These are phyloP conservation scores for Tolypocladium paradoxum DNA, from an alignment of 2,329 filamentous ascomycete species.

Conservation along the genomic window DNA sequence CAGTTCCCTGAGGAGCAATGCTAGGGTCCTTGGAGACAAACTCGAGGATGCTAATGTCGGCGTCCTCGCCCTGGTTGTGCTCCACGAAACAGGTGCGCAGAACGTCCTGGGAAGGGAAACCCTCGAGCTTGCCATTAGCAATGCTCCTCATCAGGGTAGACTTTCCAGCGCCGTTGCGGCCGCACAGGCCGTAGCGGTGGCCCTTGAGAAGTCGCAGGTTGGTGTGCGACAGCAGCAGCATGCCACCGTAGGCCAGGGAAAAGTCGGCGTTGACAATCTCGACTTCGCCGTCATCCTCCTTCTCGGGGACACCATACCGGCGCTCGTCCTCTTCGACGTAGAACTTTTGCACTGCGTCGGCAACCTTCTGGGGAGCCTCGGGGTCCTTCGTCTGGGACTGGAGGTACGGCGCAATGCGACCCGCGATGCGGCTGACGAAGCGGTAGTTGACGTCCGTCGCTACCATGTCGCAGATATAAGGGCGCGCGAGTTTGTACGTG, in stretches of 20 bases:
- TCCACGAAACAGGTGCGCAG: slow-evolving; percentile 96
- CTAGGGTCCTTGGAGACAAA: slow-evolving; percentile 85
- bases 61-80: slow-evolving; percentile 97
- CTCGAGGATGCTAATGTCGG: slow-evolving; percentile 88
- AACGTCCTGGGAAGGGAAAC: slow-evolving; percentile 85
- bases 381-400: slow-evolving; percentile 54
- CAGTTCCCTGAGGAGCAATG: slow-evolving; percentile 65
- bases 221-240: slow-evolving; percentile 92
- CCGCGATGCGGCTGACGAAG: slow-evolving; percentile 60
- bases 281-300: slow-evolving; percentile 82
- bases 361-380: slow-evolving; percentile 51
- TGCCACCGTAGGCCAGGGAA: slow-evolving; percentile 93
- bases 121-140: slow-evolving; percentile 88
- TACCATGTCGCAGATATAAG: slow-evolving; percentile 75
- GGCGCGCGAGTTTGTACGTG: slow-evolving; percentile 55
- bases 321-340: slow-evolving; percentile 79
- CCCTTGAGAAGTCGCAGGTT: slow-evolving; percentile 91
- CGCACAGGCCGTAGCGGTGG: slow-evolving; percentile 93
- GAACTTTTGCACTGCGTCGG: slow-evolving; percentile 62
- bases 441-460: slow-evolving; percentile 81
- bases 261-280: slow-evolving; percentile 98
- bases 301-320: slow-evolving; percentile 72
- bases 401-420: slow-evolving; percentile 64
- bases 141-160: slow-evolving; percentile 99
- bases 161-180: slow-evolving; percentile 94